Conservation (phyloP, 1,139 yeast genomes). For the Kazachstania sp. region DNA sequence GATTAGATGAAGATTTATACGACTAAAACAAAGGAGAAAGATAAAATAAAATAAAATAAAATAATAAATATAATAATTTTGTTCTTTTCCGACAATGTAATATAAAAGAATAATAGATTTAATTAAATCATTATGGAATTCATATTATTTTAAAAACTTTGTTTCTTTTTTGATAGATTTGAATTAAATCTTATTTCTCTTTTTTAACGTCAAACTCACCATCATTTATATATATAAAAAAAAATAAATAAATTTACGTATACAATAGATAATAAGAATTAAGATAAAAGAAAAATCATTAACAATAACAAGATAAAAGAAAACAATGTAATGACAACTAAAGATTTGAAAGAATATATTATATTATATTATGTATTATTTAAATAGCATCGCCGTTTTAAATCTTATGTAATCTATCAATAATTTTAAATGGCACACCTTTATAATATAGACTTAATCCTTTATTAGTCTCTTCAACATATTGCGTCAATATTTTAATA, state of each 20-base stretch:
- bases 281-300: background rate
- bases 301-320: background rate
- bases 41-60: too few relatives aligned
- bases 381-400: background rate
- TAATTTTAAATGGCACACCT: slow-evolving; percentile 22
- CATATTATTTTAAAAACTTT: too few relatives aligned
- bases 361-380: background rate
- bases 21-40: slow-evolving; percentile 13
- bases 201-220: background rate
- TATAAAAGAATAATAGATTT: background rate
- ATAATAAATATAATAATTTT: too few relatives aligned
- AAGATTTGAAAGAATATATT: background rate
- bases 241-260: too few relatives aligned
- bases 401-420: slow-evolving; percentile 1
- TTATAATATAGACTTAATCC: slow-evolving; percentile 26
- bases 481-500: slow-evolving; percentile 16
- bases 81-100: too few relatives aligned
- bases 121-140: too few relatives aligned
- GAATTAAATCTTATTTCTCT: background rate
- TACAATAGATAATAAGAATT: background rate
- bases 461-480: slow-evolving; percentile 17
- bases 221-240: too few relatives aligned
- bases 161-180: background rate
- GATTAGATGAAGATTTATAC: slow-evolving; percentile 69
- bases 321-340: too few relatives aligned